Percentiles rank a stretch among this genome's conserved stretches.
phyloP scores from a whole-genome alignment of 2,329 filamentous ascomycete species.

The Catunica adiposa region DNA sequence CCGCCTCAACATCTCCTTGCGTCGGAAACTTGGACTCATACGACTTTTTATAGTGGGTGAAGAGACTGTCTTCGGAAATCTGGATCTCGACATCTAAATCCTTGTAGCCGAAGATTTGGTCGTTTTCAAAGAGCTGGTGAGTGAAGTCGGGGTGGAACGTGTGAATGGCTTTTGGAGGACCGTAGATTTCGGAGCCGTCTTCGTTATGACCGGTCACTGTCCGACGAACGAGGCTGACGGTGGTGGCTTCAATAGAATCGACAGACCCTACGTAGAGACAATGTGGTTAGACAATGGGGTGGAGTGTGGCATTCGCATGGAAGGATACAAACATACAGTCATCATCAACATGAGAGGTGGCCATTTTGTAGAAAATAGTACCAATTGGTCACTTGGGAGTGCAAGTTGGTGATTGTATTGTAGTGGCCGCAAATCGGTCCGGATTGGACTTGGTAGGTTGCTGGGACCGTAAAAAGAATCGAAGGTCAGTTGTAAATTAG shows the following conservation, averaged over 20 bases:
- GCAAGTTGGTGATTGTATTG: not conserved
- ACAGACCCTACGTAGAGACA: slow-evolving; percentile 32
- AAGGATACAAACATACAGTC: slow-evolving; percentile 10
- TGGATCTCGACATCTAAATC: slow-evolving; percentile 59
- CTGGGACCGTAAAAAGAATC: too few species aligned
- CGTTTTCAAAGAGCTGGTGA: slow-evolving; percentile 86
- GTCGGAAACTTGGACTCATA: slow-evolving; percentile 7
- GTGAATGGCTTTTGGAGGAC: slow-evolving; percentile 30
- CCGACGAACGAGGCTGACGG: slow-evolving; percentile 38
- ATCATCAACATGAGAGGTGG: slow-evolving; percentile 2
- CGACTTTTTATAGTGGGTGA: slow-evolving; percentile 6
- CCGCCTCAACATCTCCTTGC: slow-evolving; percentile 11
- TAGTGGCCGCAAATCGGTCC: not conserved
- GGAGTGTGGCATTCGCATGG: too few species aligned
- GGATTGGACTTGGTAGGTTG: too few species aligned
- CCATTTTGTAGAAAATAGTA: not conserved
- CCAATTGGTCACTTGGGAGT: not conserved
- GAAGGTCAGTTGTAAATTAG: too few species aligned
- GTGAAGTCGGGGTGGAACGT: slow-evolving; percentile 77
- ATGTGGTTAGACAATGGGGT: slow-evolving; percentile 14
- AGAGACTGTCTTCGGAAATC: slow-evolving; percentile 36
- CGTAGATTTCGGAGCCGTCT: slow-evolving; percentile 25
- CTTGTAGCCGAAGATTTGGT: slow-evolving; percentile 81
- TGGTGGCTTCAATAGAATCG: slow-evolving; percentile 45
- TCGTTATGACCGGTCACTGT: slow-evolving; percentile 23